These are phyloP conservation scores for Sporothrix phasma DNA, from an alignment of 2,329 filamentous ascomycete species.

Conservation along the genomic window DNA sequence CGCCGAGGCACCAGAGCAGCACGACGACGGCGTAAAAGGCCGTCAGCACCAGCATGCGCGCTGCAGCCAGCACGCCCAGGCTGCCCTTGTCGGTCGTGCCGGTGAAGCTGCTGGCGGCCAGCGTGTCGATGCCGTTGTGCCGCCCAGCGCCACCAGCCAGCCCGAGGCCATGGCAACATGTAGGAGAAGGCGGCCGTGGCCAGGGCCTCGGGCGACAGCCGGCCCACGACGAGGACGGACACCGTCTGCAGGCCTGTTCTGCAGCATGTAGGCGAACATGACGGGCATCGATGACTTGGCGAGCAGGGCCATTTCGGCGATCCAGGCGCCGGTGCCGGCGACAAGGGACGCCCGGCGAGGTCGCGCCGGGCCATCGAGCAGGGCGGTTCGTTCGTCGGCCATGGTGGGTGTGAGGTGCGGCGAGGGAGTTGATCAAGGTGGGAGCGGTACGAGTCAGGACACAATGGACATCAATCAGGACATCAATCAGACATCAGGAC, in stretches of 20 bases:
- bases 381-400: conserved; percentile 14
- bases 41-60: conserved; percentile 60
- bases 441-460: background rate
- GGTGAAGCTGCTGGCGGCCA: conserved; percentile 75
- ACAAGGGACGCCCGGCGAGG: background rate
- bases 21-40: conserved; percentile 64
- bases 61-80: conserved; percentile 68
- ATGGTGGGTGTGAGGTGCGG: background rate
- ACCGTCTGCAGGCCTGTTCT: conserved; percentile 77
- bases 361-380: conserved; percentile 7
- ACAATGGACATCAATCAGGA: too few relatives aligned
- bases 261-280: conserved; percentile 73
- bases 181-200: conserved; percentile 79
- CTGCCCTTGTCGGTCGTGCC: conserved; percentile 69
- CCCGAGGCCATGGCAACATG: conserved; percentile 91
- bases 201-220: conserved; percentile 67
- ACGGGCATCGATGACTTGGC: conserved; percentile 63
- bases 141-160: conserved; percentile 78
- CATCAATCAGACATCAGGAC: too few relatives aligned
- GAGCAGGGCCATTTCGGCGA: conserved; percentile 56
- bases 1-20: conserved; percentile 55
- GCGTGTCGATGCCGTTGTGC: conserved; percentile 79
- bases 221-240: conserved; percentile 72
- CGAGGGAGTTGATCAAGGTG: background rate
- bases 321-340: conserved; percentile 26